Base-by-base conservation (phyloP, 1,284 basidiomycete species). In the Trichosporon ovoides region DNA sequence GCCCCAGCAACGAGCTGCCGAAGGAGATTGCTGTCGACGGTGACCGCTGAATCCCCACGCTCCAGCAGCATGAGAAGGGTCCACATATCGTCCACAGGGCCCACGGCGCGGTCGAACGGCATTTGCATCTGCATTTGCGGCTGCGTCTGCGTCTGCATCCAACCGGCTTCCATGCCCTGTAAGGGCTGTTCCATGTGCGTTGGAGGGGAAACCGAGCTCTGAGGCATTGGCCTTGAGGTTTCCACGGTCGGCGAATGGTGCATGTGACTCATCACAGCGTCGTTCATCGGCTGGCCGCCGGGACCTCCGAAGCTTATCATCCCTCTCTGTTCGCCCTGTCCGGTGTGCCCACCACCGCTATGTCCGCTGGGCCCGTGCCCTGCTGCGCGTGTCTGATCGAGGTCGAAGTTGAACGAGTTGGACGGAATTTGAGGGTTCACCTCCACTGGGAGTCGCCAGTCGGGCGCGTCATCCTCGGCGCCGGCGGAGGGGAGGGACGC, bases 61-160 rank as follows among this genome's bases (percentile, higher is more conserved):
- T 62, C 60, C 9, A 65, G 57, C 13, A 52, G 56, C 33, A 60
- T 38, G 28, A 59, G 52, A 1, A 62, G 43, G 1, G 38, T 35
- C 59, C 59, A 62, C 38, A 58, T 40, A 37, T 57, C 52, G 38
- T 48, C 38, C 11, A 59, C 54, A 0, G 58, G 56, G 9, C 24
- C 12, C 2, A 46, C 52, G 2, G 38, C 51, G 50, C 51, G 55
- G 38, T 51, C 55, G 46, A 46, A 53, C 16, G 60, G 60, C 19
- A 56, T 55, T 5, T 38, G 54, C 34, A 58, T 61, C 51, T 38
- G 55, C 48, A 38, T 51, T n/a, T n/a, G n/a, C n/a, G n/a, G n/a
- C 14, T 49, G 46, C 3, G 55, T 53, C 34, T 50, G 50, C 14
- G 52, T 24, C n/a, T 55, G 55, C 50, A 61, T 52, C 22, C 53